These are phyloP conservation scores for Mycena chlorophos DNA, from an alignment of 768 basidiomycete genomes.

Conservation along the genomic window DNA sequence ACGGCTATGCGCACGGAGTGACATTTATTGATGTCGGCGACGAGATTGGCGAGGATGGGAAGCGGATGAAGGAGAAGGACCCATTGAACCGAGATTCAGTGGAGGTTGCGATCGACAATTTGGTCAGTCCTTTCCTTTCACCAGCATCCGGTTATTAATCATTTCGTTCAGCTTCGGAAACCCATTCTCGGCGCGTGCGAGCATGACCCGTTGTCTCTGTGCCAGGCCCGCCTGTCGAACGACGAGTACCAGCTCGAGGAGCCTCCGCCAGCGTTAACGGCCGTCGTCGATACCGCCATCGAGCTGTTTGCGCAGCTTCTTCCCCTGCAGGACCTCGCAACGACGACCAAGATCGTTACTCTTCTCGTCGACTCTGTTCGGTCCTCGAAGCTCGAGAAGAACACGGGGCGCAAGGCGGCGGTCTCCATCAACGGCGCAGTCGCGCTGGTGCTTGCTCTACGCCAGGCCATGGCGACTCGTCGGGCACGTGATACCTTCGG, in stretches of 20 bases:
- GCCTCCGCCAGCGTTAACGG: constrained; percentile 74
- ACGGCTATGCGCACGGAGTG: constrained; percentile 92
- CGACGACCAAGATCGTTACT: constrained; percentile 53
- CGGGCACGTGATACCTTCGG: constrained; percentile 70
- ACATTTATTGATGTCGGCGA: constrained; percentile 63
- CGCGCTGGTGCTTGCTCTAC: constrained; percentile 70
- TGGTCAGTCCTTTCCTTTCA: constrained; percentile 50
- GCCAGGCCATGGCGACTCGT: constrained; percentile 54
- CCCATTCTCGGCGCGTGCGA: constrained; percentile 85
- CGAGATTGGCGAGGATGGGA: constrained; percentile 36
- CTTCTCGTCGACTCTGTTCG: constrained; percentile 64
- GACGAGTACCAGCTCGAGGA: constrained; percentile 51
- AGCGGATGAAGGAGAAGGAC: constrained; percentile 44
- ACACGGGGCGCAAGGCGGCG: constrained; percentile 82
- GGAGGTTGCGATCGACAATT: constrained; percentile 73
- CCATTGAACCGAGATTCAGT: constrained; percentile 75
- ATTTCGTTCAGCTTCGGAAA: constrained; percentile 57
- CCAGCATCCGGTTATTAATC: background rate
- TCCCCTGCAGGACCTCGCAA: constrained; percentile 69
- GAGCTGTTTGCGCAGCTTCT: constrained; percentile 80
- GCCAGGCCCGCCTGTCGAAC: constrained; percentile 47
- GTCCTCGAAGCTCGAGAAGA: constrained; percentile 83
- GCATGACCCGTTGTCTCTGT: constrained; percentile 78
- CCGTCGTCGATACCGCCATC: constrained; percentile 88
- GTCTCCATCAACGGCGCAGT: constrained; percentile 78